Evolutionary conservation across 176 grass and related monocot genomes (phyloP).

Genomic region (Zizania latifolia): DNA sequence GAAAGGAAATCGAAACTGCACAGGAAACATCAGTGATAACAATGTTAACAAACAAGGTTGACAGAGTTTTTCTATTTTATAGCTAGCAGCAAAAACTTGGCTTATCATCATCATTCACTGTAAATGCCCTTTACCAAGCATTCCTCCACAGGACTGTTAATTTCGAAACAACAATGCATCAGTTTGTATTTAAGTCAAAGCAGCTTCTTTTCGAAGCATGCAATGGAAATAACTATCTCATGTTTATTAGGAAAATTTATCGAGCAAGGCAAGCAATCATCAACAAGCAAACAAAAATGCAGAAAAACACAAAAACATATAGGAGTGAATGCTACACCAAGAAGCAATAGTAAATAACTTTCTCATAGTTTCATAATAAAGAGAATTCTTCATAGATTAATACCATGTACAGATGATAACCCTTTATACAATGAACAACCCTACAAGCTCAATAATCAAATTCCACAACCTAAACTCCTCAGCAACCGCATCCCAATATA

Average conservation of each 20-base stretch:
- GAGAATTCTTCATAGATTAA: conserved; percentile 20
- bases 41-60: neutral
- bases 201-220: neutral
- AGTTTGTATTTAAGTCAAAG: neutral
- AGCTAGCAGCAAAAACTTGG: neutral
- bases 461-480: conserved; percentile 10
- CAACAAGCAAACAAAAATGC: neutral
- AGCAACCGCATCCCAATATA: conserved; percentile 18
- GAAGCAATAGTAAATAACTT: neutral
- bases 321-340: neutral
- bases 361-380: neutral
- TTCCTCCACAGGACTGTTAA: neutral
- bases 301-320: neutral
- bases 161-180: neutral
- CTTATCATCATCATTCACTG: neutral
- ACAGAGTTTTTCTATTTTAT: neutral
- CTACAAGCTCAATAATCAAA: conserved; percentile 30
- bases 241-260: neutral
- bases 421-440: conserved; percentile 37
- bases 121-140: neutral
- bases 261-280: neutral
- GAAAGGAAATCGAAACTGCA: neutral
- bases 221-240: neutral
- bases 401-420: conserved; percentile 35
- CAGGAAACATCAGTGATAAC: neutral